A percentile compares a stretch with the other conserved stretches of the same genome.
phyloP scores from a whole-genome alignment of 179 eudicot species.

The Spergularia azorica region DNA sequence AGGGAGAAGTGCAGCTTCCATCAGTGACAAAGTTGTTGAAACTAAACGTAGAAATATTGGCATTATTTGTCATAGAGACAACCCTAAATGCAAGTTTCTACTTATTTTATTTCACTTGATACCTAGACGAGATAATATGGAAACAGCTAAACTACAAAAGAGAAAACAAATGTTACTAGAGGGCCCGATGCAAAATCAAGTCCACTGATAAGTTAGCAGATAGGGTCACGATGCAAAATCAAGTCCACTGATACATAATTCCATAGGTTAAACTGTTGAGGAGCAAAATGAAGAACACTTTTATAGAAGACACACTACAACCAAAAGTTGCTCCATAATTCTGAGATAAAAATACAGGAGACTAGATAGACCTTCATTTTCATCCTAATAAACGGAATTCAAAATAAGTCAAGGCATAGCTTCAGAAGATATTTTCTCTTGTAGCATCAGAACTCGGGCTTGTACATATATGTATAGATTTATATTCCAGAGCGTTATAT shows the following conservation, averaged over 20 bases:
- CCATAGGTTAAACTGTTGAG: background rate
- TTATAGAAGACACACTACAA: background rate
- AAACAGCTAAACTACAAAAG: too few relatives aligned
- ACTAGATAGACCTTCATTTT: constrained; percentile 3
- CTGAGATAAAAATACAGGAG: constrained; percentile 17
- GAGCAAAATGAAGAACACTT: background rate
- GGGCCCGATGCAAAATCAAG: too few relatives aligned
- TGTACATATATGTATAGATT: constrained; percentile 17
- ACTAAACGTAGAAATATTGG: too few relatives aligned
- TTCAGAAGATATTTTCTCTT: constrained; percentile 42
- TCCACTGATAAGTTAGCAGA: background rate
- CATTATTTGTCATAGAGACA: too few relatives aligned
- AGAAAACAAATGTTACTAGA: background rate
- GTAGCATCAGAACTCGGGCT: constrained; percentile 65
- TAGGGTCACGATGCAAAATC: background rate
- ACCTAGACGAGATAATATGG: too few relatives aligned
- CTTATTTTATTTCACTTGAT: too few relatives aligned
- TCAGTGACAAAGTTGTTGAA: too few relatives aligned
- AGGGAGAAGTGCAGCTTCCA: too few relatives aligned
- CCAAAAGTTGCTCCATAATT: background rate
- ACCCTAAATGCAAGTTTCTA: too few relatives aligned
- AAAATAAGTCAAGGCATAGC: constrained; percentile 34
- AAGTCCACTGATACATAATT: background rate
- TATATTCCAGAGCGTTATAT: background rate
- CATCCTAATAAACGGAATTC: constrained; percentile 13